phyloP scores from a whole-genome alignment of 495 filamentous ascomycete species.

The Acidiella bohemica region DNA sequence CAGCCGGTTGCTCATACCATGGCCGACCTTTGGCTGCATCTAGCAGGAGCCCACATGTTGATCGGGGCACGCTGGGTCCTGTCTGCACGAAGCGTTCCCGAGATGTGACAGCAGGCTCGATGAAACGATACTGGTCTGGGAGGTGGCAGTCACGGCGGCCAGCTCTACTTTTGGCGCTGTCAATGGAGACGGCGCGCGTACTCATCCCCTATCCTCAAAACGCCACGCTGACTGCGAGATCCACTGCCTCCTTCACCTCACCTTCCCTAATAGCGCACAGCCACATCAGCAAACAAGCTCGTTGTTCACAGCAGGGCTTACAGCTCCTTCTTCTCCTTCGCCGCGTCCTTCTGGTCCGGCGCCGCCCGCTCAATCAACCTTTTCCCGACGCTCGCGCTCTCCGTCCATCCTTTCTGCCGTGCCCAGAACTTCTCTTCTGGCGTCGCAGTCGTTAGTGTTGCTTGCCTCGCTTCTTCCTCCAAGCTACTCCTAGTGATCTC shows the following conservation, averaged over 20 bases:
- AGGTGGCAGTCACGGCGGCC: too few relatives aligned
- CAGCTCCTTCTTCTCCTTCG: constrained; percentile 48
- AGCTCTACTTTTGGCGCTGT: too few relatives aligned
- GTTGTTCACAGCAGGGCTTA: constrained; percentile 19
- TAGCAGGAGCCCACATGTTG: too few relatives aligned
- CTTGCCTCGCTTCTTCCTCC: constrained; percentile 56
- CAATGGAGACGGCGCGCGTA: too few relatives aligned
- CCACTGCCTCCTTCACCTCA: constrained; percentile 1
- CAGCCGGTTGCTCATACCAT: too few relatives aligned
- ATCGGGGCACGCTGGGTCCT: too few relatives aligned
- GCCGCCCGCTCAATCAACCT: constrained; percentile 42
- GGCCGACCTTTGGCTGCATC: too few relatives aligned
- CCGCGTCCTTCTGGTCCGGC: constrained; percentile 35
- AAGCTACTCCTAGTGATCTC: constrained; percentile 33
- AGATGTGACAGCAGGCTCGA: too few relatives aligned
- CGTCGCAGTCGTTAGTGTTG: constrained; percentile 37
- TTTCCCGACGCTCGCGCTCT: constrained; percentile 45
- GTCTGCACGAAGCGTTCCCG: too few relatives aligned
- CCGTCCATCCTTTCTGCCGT: constrained; percentile 47
- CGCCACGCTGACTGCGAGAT: constrained; percentile 10
- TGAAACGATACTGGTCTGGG: too few relatives aligned
- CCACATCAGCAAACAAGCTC: constrained; percentile 3
- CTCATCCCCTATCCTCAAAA: too few relatives aligned
- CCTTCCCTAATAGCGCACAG: constrained; percentile 3
- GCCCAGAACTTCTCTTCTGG: constrained; percentile 58